Conservation (phyloP, 306 rosid species). For the Pyrus pyrifolia region DNA sequence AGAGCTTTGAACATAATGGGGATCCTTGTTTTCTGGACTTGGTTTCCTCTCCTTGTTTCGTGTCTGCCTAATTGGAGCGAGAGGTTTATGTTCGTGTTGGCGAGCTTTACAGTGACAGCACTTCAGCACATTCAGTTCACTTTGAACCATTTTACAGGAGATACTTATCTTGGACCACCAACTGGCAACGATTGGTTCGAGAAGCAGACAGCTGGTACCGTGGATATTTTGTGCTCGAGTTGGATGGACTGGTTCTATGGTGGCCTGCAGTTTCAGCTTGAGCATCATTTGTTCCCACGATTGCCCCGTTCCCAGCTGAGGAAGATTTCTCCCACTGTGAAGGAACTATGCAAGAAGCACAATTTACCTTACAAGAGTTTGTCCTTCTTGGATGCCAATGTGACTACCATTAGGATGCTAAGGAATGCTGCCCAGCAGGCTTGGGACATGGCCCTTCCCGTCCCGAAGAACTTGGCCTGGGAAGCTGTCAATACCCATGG, state of each 20-base stretch:
- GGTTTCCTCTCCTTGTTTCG: conserved; percentile 72
- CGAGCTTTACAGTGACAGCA: conserved; percentile 49
- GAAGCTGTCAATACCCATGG: conserved; percentile 61
- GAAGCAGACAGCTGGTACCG: conserved; percentile 60
- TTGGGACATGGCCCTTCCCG: conserved; percentile 31
- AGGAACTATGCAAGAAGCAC: conserved; percentile 69
- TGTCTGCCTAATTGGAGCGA: conserved; percentile 66
- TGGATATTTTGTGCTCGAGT: conserved; percentile 52
- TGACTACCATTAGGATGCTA: conserved; percentile 44
- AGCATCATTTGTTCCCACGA: conserved; percentile 46
- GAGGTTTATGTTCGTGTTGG: conserved; percentile 57
- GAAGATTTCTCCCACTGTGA: conserved; percentile 56
- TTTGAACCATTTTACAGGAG: conserved; percentile 61
- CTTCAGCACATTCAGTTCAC: conserved; percentile 68
- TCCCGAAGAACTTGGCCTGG: conserved; percentile 59
- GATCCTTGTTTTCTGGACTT: conserved; percentile 62
- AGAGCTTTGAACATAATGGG: conserved; percentile 61
- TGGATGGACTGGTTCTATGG: conserved; percentile 90
- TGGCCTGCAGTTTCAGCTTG: conserved; percentile 61
- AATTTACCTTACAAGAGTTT: conserved; percentile 62
- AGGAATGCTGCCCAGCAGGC: conserved; percentile 55
- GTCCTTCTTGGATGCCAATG: conserved; percentile 57
- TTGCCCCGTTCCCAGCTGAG: conserved; percentile 61
- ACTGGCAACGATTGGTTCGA: conserved; percentile 69
- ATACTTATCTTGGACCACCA: conserved; percentile 57